phyloP scores from a whole-genome alignment of 148 eudicot species.

The Camellia japonica region DNA sequence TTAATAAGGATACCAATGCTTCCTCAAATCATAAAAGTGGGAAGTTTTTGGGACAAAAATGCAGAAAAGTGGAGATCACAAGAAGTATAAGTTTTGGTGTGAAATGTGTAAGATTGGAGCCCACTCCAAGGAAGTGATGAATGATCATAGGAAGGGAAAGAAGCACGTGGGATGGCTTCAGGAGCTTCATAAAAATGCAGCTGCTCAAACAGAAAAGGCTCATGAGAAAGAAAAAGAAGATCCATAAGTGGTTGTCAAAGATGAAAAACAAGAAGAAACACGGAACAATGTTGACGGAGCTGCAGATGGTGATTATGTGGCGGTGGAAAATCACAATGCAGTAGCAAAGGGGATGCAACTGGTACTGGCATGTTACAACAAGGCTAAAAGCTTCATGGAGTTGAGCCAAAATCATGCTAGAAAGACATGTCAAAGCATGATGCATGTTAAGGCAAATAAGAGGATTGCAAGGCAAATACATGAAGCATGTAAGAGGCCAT shows the following conservation, averaged over 20 bases:
- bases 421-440: no score
- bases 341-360: neutral
- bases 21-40: slow-evolving; percentile 2
- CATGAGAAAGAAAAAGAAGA: neutral
- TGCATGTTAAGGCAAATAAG: no score
- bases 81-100: slow-evolving; percentile 41
- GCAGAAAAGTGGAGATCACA: neutral
- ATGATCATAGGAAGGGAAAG: slow-evolving; percentile 43
- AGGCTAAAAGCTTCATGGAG: no score
- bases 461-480: no score
- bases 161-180: slow-evolving; percentile 30
- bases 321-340: neutral
- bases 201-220: neutral
- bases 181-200: neutral
- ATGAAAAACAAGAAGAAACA: neutral
- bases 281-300: neutral
- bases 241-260: neutral
- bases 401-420: no score
- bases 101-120: slow-evolving; percentile 49
- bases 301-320: neutral
- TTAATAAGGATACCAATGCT: neutral
- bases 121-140: slow-evolving; percentile 32
- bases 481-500: no score
- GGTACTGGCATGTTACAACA: neutral
- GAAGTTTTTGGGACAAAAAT: neutral